These are phyloP conservation scores for Aegilops tauschii DNA, from an alignment of 176 grass and related monocot species.

Conservation along the genomic window DNA sequence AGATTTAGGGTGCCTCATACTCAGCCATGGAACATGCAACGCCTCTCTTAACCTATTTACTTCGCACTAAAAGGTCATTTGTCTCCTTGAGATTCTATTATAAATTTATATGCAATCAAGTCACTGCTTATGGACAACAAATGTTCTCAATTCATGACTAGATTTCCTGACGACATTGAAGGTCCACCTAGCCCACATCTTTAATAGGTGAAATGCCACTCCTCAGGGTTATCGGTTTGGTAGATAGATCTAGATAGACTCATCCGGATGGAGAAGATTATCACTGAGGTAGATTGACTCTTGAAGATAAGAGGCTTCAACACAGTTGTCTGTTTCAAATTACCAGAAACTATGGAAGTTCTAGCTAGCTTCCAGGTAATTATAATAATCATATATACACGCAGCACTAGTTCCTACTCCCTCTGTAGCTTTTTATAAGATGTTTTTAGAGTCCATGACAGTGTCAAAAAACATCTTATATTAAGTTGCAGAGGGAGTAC, in stretches of 20 bases:
- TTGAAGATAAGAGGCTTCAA: conserved; percentile 7
- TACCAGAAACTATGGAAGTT: background rate
- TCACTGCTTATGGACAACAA: background rate
- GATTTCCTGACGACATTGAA: background rate
- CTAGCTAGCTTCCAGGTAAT: background rate
- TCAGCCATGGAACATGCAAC: background rate
- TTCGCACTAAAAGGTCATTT: background rate
- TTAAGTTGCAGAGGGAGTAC: too few species aligned
- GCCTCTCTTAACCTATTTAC: background rate
- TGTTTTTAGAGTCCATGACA: too few species aligned
- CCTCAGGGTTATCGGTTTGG: background rate
- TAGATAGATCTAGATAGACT: background rate
- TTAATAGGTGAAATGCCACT: conserved; percentile 11
- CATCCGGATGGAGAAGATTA: background rate
- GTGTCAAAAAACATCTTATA: too few species aligned
- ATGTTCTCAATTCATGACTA: conserved; percentile 19
- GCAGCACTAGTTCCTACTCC: background rate
- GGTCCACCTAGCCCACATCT: background rate
- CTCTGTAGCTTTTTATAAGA: too few species aligned
- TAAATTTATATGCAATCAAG: background rate
- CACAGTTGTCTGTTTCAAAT: conserved; percentile 1
- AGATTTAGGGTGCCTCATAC: background rate
- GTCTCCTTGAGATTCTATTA: background rate
- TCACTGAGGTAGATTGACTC: background rate
- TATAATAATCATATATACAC: conserved; percentile 16